These are phyloP conservation scores for Parietaria judaica DNA, from an alignment of 306 rosid species.

Conservation along the genomic window DNA sequence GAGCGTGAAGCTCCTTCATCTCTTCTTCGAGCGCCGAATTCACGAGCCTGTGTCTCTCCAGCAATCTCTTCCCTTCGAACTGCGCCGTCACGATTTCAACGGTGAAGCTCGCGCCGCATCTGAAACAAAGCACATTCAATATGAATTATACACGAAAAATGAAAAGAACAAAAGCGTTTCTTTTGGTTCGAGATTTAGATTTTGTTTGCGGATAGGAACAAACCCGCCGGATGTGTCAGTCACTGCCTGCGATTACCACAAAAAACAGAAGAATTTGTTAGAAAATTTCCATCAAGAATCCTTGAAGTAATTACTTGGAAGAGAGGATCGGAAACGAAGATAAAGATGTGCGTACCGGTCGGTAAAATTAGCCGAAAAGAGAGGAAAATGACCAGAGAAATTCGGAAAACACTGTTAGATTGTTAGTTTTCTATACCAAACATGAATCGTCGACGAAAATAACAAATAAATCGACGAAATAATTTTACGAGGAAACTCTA, in stretches of 20 bases:
- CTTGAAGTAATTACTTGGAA: not conserved
- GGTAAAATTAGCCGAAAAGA: too few relatives aligned
- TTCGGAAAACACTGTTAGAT: too few relatives aligned
- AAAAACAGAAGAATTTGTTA: not conserved
- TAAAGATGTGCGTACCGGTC: too few relatives aligned
- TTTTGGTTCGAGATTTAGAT: not conserved
- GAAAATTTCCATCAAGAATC: conserved; percentile 1
- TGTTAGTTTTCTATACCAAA: too few relatives aligned
- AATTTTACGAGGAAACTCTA: too few relatives aligned
- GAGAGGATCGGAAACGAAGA: too few relatives aligned
- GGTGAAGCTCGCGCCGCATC: conserved; percentile 80
- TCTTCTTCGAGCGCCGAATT: conserved; percentile 72
- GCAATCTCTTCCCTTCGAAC: conserved; percentile 80
- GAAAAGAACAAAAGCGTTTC: too few relatives aligned
- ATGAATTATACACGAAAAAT: too few relatives aligned
- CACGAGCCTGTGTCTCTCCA: conserved; percentile 88
- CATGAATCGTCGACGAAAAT: too few relatives aligned
- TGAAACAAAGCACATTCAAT: conserved; percentile 8
- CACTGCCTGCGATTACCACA: conserved; percentile 73
- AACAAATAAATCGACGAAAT: too few relatives aligned
- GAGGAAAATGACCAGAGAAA: too few relatives aligned
- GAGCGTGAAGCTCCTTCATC: conserved; percentile 91
- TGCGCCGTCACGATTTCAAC: conserved; percentile 70
- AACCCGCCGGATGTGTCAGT: conserved; percentile 95
- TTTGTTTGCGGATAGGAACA: conserved; percentile 11